Percentiles rank a stretch among this genome's conserved stretches.
Evolutionary conservation across 345 rosid genomes (phyloP).

Genomic region (Dipteronia sinensis): DNA sequence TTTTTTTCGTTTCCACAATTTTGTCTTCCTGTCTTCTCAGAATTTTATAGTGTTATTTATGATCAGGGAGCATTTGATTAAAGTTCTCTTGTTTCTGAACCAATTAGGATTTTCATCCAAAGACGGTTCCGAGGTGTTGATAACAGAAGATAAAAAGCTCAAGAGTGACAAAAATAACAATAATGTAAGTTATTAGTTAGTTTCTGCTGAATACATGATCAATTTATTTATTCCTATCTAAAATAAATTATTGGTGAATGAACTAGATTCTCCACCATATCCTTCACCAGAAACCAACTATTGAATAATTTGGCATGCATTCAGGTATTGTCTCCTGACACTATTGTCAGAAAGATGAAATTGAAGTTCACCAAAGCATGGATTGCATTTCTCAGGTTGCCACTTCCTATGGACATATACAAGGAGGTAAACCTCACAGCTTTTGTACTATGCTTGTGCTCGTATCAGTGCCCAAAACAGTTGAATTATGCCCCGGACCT

Average conservation of each 20-base stretch:
- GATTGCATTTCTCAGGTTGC: conserved; percentile 87
- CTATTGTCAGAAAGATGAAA: conserved; percentile 75
- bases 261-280: background rate
- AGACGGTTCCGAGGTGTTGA: conserved; percentile 28
- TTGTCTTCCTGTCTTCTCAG: background rate
- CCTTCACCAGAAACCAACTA: background rate
- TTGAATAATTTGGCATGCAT: background rate
- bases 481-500: background rate
- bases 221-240: background rate
- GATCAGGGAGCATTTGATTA: background rate
- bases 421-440: conserved; percentile 66
- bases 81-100: conserved; percentile 4
- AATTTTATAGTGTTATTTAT: background rate
- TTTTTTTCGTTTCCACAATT: background rate
- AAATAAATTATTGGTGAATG: background rate
- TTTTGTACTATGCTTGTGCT: background rate
- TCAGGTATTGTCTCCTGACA: conserved; percentile 63
- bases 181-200: conserved; percentile 43
- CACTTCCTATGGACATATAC: conserved; percentile 81
- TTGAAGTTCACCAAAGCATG: conserved; percentile 88
- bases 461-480: background rate
- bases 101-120: conserved; percentile 27
- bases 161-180: conserved; percentile 38
- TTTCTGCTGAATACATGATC: conserved; percentile 5
- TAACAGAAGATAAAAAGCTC: conserved; percentile 36